Conservation (phyloP, 768 basidiomycete species). For the Russula virescens region DNA sequence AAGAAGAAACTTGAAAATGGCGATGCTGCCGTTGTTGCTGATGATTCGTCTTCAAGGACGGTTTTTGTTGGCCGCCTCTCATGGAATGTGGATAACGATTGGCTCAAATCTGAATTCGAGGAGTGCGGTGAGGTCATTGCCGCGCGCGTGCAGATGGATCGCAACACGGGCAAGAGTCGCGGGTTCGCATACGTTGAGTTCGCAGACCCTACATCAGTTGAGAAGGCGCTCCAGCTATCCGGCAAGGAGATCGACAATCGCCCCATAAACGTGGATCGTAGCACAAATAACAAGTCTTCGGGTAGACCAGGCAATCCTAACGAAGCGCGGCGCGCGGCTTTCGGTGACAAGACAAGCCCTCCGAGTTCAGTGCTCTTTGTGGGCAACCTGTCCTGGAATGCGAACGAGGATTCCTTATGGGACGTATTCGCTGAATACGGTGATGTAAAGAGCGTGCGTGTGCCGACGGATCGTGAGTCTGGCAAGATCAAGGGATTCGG, state of each 20-base stretch:
- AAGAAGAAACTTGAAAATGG: slow-evolving; percentile 73
- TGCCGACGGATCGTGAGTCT: slow-evolving; percentile 90
- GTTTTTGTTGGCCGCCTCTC: slow-evolving; percentile 92
- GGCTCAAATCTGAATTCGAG: slow-evolving; percentile 86
- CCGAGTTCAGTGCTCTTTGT: slow-evolving; percentile 81
- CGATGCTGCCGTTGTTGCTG: slow-evolving; percentile 40
- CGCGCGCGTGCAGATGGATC: slow-evolving; percentile 85
- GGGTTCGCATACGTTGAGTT: slow-evolving; percentile 86
- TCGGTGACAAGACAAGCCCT: slow-evolving; percentile 61
- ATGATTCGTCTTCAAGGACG: slow-evolving; percentile 45
- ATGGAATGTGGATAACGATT: slow-evolving; percentile 96
- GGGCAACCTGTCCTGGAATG: slow-evolving; percentile 80
- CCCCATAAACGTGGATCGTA: slow-evolving; percentile 77
- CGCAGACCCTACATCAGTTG: slow-evolving; percentile 59
- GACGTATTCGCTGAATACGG: slow-evolving; percentile 86
- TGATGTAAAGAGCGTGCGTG: slow-evolving; percentile 74
- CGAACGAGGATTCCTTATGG: slow-evolving; percentile 83
- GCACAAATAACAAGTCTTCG: slow-evolving; percentile 47
- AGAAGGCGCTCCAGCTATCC: slow-evolving; percentile 74
- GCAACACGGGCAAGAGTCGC: slow-evolving; percentile 73
- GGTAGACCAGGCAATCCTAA: slow-evolving; percentile 32
- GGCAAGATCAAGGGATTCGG: slow-evolving; percentile 93
- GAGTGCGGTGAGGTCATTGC: slow-evolving; percentile 82
- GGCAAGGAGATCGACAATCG: slow-evolving; percentile 93
- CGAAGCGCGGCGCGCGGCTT: slow-evolving; percentile 70